phyloP scores from a whole-genome alignment of 2,329 filamentous ascomycete genomes.

The Ophiosphaerella narmari region DNA sequence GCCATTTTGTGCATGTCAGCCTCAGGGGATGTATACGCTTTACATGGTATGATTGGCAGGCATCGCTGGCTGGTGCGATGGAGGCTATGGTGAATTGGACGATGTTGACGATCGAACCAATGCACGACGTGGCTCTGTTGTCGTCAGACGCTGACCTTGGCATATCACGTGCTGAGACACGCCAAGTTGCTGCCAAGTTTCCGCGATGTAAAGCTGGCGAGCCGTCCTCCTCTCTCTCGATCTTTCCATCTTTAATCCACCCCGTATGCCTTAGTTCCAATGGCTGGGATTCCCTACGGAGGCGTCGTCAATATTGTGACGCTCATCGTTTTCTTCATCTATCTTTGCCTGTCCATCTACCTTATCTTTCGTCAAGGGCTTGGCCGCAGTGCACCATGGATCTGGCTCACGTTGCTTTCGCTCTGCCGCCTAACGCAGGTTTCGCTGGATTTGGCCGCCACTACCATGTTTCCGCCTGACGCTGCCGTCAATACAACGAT shows the following conservation, averaged over 20 bases:
- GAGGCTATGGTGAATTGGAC: too few species aligned
- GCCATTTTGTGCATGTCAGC: too few species aligned
- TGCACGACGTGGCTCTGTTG: neutral
- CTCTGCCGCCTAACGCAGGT: slow-evolving; percentile 43
- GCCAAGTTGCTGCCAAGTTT: slow-evolving; percentile 1
- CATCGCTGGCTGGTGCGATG: too few species aligned
- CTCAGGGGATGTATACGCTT: too few species aligned
- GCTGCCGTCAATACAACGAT: slow-evolving; percentile 32
- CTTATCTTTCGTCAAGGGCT: slow-evolving; percentile 38
- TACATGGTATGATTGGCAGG: too few species aligned
- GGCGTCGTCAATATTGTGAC: slow-evolving; percentile 42
- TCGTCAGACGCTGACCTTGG: slow-evolving; percentile 1
- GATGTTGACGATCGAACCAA: neutral
- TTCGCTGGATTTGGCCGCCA: slow-evolving; percentile 42
- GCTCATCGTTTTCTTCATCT: slow-evolving; percentile 39
- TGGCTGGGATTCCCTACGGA: slow-evolving; percentile 29
- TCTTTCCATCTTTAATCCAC: neutral
- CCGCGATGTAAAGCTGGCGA: neutral
- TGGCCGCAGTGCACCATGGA: slow-evolving; percentile 41
- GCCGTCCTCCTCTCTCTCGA: neutral
- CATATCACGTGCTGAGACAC: neutral
- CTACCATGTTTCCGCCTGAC: slow-evolving; percentile 28
- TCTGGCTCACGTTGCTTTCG: slow-evolving; percentile 37
- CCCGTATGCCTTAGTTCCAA: slow-evolving; percentile 27
- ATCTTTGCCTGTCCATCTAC: slow-evolving; percentile 33